Percentiles rank a stretch among this genome's conserved stretches.
Evolutionary conservation across 352 stramenopile genomes (phyloP).

Genomic region (Globisporangium nagaii): DNA sequence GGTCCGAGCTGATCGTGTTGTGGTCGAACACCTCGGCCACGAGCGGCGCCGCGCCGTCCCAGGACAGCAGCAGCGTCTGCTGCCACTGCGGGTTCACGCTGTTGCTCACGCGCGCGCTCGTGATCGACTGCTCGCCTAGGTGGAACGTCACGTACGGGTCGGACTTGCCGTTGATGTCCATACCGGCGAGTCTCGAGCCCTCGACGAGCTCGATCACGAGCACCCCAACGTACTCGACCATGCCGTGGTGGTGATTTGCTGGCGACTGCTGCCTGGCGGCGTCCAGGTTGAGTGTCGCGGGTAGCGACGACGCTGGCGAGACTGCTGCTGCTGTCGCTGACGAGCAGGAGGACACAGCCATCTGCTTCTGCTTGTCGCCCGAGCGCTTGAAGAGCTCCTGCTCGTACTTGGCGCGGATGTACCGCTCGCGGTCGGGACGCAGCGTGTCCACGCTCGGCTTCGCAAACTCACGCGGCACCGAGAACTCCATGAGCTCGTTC

Average conservation of each 20-base stretch:
- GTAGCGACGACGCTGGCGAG: background rate
- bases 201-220: constrained; percentile 68
- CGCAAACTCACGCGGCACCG: constrained; percentile 29
- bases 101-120: constrained; percentile 61
- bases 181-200: constrained; percentile 47
- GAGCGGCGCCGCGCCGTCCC: constrained; percentile 63
- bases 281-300: too few species aligned
- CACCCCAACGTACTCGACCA: constrained; percentile 83
- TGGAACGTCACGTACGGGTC: constrained; percentile 77
- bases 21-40: constrained; percentile 65
- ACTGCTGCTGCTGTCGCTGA: background rate
- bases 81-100: constrained; percentile 63
- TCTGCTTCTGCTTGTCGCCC: constrained; percentile 7
- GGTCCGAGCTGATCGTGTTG: constrained; percentile 62
- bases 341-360: constrained; percentile 3
- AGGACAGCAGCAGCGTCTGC: constrained; percentile 74
- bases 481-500: constrained; percentile 60
- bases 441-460: constrained; percentile 47
- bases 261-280: too few species aligned
- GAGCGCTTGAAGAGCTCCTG: constrained; percentile 33
- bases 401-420: constrained; percentile 77
- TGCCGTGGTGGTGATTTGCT: constrained; percentile 28
- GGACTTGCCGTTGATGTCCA: constrained; percentile 77
- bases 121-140: constrained; percentile 67
- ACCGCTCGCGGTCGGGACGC: constrained; percentile 53